Evolutionary conservation across 345 rosid genomes (phyloP).

Genomic region (Pistacia atlantica): DNA sequence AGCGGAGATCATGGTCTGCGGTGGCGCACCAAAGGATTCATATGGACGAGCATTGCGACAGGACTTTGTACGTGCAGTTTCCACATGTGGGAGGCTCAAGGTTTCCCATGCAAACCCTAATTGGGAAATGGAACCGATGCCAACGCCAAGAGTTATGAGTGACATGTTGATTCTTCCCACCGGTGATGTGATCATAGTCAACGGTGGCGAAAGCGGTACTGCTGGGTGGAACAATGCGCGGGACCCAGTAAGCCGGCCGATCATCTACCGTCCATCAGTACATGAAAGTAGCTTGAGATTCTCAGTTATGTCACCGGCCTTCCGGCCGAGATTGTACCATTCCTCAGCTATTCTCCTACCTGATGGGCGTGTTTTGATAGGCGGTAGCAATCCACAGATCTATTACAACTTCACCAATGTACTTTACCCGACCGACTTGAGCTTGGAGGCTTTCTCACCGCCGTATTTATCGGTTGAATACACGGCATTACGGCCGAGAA

Average conservation of each 20-base stretch:
- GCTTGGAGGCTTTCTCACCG: constrained; percentile 74
- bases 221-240: constrained; percentile 74
- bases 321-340: constrained; percentile 75
- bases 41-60: constrained; percentile 27
- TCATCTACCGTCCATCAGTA: constrained; percentile 48
- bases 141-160: constrained; percentile 75
- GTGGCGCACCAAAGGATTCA: constrained; percentile 68
- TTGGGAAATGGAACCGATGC: constrained; percentile 83
- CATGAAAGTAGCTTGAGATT: constrained; percentile 30
- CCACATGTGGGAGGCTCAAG: constrained; percentile 72
- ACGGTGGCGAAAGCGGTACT: constrained; percentile 65
- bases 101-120: constrained; percentile 41
- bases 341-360: constrained; percentile 64
- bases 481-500: constrained; percentile 40
- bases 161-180: constrained; percentile 86
- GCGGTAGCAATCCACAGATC: constrained; percentile 79
- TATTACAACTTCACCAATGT: constrained; percentile 65
- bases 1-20: constrained; percentile 76
- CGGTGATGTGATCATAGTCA: constrained; percentile 66
- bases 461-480: constrained; percentile 53
- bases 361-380: constrained; percentile 72
- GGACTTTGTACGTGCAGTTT: constrained; percentile 40
- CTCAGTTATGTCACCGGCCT: constrained; percentile 48
- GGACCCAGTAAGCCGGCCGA: constrained; percentile 50
- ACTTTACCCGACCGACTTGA: constrained; percentile 72